A percentile compares a stretch with the other conserved stretches of the same genome.
These are phyloP conservation scores for Mortierella sp. DNA, from an alignment of 371 early-diverging fungal species.

Conservation along the genomic window DNA sequence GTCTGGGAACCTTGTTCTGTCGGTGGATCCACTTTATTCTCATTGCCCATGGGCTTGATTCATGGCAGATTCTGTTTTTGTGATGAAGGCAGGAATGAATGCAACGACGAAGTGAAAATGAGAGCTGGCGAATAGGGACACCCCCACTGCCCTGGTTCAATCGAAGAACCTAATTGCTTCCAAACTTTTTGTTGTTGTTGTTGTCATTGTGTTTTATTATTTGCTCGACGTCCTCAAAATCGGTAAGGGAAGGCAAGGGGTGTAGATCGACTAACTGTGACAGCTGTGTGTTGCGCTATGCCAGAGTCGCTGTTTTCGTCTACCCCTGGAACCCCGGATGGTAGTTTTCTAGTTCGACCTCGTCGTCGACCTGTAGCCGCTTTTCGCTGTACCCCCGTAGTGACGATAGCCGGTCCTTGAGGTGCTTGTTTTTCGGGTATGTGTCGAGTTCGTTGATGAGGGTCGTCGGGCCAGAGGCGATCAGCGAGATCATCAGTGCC, in stretches of 20 bases:
- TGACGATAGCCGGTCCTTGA: background rate
- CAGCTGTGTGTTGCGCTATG: too few species aligned
- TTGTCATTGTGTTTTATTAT: background rate
- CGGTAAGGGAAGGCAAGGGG: background rate
- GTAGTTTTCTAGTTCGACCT: constrained; percentile 27
- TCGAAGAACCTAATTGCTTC: background rate
- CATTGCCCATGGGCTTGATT: too few species aligned
- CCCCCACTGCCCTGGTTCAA: background rate
- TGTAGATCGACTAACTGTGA: too few species aligned
- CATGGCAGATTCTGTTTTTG: background rate
- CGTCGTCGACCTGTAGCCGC: constrained; percentile 22
- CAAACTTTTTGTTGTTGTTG: background rate
- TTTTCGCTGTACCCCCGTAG: constrained; percentile 1
- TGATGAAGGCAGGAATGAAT: background rate
- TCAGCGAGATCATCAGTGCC: constrained; percentile 21
- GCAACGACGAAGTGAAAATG: background rate
- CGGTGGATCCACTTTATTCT: background rate
- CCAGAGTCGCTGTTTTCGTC: too few species aligned
- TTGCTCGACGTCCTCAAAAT: background rate
- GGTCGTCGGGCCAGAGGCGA: constrained; percentile 14
- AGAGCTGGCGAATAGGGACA: background rate
- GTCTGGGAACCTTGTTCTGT: background rate
- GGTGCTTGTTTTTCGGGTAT: background rate
- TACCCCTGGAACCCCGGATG: too few species aligned
- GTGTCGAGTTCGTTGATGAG: constrained; percentile 17